Percentiles rank a stretch among this genome's conserved stretches.
phyloP scores from a whole-genome alignment of 768 basidiomycete genomes.

The Boletellus sp. region DNA sequence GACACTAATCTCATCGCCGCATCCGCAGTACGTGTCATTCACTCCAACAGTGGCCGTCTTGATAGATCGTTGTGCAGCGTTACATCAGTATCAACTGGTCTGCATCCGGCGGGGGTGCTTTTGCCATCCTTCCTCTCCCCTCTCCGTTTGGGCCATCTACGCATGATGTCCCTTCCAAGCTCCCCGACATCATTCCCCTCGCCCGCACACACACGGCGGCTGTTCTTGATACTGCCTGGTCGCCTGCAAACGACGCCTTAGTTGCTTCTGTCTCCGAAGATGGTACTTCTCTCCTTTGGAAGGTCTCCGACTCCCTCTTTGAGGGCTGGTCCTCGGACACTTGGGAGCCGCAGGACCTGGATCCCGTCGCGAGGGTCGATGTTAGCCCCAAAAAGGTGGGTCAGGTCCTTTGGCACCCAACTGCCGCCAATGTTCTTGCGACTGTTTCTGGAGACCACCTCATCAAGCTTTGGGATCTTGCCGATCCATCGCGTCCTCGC shows the following conservation, averaged over 20 bases:
- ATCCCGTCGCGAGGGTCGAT: conserved; percentile 78
- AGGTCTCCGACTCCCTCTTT: conserved; percentile 63
- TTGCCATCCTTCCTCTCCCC: conserved; percentile 87
- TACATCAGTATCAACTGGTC: conserved; percentile 96
- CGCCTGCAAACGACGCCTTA: conserved; percentile 86
- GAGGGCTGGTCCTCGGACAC: conserved; percentile 82
- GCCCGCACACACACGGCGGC: conserved; percentile 82
- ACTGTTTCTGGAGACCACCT: conserved; percentile 79
- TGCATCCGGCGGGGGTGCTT: conserved; percentile 87
- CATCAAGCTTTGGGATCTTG: conserved; percentile 90
- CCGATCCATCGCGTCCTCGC: conserved; percentile 61
- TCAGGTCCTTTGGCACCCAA: conserved; percentile 92
- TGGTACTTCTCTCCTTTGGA: conserved; percentile 90
- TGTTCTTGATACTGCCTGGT: conserved; percentile 95
- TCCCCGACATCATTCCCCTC: conserved; percentile 90
- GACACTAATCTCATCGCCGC: conserved; percentile 91
- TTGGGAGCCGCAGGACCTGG: conserved; percentile 81
- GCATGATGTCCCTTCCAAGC: conserved; percentile 61
- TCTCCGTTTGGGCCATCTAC: conserved; percentile 58
- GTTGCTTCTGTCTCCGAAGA: conserved; percentile 94
- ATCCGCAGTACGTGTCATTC: conserved; percentile 52
- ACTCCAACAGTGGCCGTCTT: not conserved
- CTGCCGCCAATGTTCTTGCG: conserved; percentile 82
- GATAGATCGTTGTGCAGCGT: conserved; percentile 39
- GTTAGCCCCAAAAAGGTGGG: conserved; percentile 87